Evolutionary conservation across 257 asterid genomes (phyloP), one percentile per base, ranked within the genome.

Genomic region (Ajuga chamaepitys): DNA sequence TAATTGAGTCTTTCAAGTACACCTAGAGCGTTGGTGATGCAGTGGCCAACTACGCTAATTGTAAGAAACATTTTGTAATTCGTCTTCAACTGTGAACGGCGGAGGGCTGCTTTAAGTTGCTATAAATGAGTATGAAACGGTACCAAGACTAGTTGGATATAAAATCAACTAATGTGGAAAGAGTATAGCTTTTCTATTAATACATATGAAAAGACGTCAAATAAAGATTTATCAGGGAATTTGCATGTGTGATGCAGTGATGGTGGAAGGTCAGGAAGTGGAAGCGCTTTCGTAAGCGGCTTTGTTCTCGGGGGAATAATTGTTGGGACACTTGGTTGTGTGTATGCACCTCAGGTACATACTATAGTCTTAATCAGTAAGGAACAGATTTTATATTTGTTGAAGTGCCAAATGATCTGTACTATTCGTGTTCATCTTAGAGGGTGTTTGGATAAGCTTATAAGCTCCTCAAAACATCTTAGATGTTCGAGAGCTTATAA

Each of bases 311-410:
- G 97, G 54, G 97, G 95, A 77, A 30, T 89, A 57, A 55, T 89
- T 72, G 81, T 79, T 14, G 97, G 95, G 32, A 72, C 95, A 14
- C 88, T 89, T 69, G 91, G 95, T 62, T 87, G 86, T 34, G 83
- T 85, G 37, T 89, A 80, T 57, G 95, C 97, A 66, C 95, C 95
- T 48, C 95, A 89, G 97, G 97, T 89, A 64, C 40, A 54, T 88
- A 58, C 46, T 53, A 34, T 20, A 7, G 34, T 37, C n/a, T 48
- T 21, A 46, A 71, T 34, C 59, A n/a, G 40, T 70, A 25, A 25
- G 10, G 14, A 62, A 17, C 9, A 10, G 35, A 18, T 41, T 46
- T 41, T 64, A 28, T 28, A 28, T 38, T 42, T 58, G 30, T 34
- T 48, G 51, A 50, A 13, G n/a, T n/a, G 2, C 17, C 9, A 30